Percentiles rank a stretch among this genome's conserved stretches.
phyloP scores from a whole-genome alignment of 441 rosid genomes.

The Gossypium aridum region DNA sequence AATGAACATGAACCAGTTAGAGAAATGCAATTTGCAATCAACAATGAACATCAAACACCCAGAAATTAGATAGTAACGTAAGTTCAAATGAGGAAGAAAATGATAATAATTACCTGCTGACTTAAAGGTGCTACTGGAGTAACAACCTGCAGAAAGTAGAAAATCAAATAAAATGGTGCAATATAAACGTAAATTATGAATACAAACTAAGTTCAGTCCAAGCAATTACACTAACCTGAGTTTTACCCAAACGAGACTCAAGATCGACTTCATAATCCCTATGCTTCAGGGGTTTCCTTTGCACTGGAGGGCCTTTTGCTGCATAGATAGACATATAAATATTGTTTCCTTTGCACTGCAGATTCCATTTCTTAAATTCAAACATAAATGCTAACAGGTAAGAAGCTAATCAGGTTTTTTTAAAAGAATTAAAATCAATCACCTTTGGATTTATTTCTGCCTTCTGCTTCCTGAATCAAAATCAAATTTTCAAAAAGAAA shows the following conservation, averaged over 20 bases:
- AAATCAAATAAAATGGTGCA: neutral
- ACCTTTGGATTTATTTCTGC: slow-evolving; percentile 67
- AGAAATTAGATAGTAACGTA: neutral
- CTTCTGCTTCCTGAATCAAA: slow-evolving; percentile 54
- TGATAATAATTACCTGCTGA: slow-evolving; percentile 66
- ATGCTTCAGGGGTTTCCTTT: slow-evolving; percentile 95
- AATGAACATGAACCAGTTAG: neutral
- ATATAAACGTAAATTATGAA: neutral
- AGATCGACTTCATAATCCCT: slow-evolving; percentile 95
- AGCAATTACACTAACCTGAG: slow-evolving; percentile 48
- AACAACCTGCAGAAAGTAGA: slow-evolving; percentile 60
- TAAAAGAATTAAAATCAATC: slow-evolving; percentile 19
- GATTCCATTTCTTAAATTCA: neutral
- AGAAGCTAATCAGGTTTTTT: neutral
- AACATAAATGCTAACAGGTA: neutral
- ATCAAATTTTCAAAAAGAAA: neutral
- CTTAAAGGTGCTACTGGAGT: slow-evolving; percentile 97
- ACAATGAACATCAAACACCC: neutral
- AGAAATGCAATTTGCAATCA: neutral
- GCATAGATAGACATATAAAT: slow-evolving; percentile 11
- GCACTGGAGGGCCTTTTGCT: slow-evolving; percentile 93
- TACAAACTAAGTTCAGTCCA: neutral
- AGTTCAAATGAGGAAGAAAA: neutral
- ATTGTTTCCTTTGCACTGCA: too few relatives aligned
- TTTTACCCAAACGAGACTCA: slow-evolving; percentile 91